Conservation (phyloP, 2,329 filamentous ascomycete species). For the Dothistroma pini region DNA sequence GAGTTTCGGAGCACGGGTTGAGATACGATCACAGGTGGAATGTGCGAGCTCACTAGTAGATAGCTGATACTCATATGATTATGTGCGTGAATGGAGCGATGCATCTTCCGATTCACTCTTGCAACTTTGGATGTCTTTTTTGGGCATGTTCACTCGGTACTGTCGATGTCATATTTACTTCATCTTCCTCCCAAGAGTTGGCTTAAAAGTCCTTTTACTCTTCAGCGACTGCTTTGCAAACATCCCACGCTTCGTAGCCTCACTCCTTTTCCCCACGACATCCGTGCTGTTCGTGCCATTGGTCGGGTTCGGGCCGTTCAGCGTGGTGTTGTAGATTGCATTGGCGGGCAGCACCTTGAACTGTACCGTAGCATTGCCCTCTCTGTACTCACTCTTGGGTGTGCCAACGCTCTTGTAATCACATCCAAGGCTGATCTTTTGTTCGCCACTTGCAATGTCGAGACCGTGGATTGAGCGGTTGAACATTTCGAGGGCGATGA, state of each 20-base stretch:
- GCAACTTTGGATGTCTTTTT: not conserved
- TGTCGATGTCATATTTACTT: not conserved
- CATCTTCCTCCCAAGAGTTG: not conserved
- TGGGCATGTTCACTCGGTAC: not conserved
- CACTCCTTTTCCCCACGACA: not conserved
- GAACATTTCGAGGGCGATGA: slow-evolving; percentile 47
- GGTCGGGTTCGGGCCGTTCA: slow-evolving; percentile 18
- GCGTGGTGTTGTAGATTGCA: slow-evolving; percentile 44
- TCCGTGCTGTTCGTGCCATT: not conserved
- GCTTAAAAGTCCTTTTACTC: slow-evolving; percentile 6
- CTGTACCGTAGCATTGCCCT: slow-evolving; percentile 47
- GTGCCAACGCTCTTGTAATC: slow-evolving; percentile 26
- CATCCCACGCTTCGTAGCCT: slow-evolving; percentile 4
- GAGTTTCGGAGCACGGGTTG: not conserved
- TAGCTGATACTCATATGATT: slow-evolving; percentile 1
- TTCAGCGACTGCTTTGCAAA: not conserved
- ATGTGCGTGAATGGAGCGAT: not conserved
- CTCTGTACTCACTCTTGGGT: slow-evolving; percentile 32
- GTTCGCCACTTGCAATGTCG: slow-evolving; percentile 50
- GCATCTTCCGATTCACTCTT: not conserved
- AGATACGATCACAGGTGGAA: not conserved
- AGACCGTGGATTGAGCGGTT: slow-evolving; percentile 45
- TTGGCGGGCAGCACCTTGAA: slow-evolving; percentile 39
- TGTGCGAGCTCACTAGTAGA: not conserved
- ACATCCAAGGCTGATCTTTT: slow-evolving; percentile 5